phyloP scores from a whole-genome alignment of 768 basidiomycete species.

The Solioccasus polychromus region DNA sequence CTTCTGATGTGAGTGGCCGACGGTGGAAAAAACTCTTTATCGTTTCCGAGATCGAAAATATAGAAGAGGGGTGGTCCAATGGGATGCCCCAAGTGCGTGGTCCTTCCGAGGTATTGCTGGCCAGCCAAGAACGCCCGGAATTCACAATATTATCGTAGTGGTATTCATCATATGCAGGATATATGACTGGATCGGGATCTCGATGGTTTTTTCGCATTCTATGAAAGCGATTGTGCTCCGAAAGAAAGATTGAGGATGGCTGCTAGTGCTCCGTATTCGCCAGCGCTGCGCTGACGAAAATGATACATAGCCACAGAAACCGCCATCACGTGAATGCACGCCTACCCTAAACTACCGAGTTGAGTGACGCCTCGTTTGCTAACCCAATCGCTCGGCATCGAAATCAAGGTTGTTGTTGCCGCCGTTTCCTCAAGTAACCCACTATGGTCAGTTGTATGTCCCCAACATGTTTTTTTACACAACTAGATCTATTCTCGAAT shows the following conservation, averaged over 20 bases:
- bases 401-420: constrained; percentile 23
- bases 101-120: constrained; percentile 17
- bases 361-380: not conserved
- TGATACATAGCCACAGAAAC: constrained; percentile 11
- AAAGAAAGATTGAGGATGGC: not conserved
- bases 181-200: constrained; percentile 8
- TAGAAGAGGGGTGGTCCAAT: constrained; percentile 4
- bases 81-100: constrained; percentile 3
- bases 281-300: not conserved
- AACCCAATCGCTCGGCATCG: constrained; percentile 12
- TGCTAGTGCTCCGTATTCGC: not conserved
- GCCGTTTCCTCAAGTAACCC: constrained; percentile 26
- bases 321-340: constrained; percentile 21
- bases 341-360: constrained; percentile 25
- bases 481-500: not conserved
- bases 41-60: constrained; percentile 10
- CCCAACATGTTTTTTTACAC: not conserved
- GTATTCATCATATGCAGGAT: constrained; percentile 19
- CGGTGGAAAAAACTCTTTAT: constrained; percentile 20
- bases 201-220: constrained; percentile 22
- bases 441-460: constrained; percentile 31
- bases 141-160: constrained; percentile 13
- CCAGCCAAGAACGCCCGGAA: constrained; percentile 23
- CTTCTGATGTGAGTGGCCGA: constrained; percentile 10
- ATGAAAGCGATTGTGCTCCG: constrained; percentile 3